Evolutionary conservation across 768 basidiomycete species (phyloP).

Genomic region (Gautieria morchelliformis): DNA sequence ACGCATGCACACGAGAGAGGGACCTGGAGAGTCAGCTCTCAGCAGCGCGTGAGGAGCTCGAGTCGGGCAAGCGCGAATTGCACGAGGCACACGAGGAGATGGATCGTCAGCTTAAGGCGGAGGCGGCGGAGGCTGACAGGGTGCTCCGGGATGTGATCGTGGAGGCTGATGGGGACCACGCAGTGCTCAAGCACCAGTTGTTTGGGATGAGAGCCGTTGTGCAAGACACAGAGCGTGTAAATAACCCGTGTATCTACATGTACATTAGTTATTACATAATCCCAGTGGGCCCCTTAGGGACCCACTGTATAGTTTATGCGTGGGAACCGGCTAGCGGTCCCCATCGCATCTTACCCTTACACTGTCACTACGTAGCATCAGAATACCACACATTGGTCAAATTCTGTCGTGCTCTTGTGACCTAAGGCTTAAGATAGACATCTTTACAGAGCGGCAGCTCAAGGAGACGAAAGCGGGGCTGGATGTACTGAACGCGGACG

Average conservation of each 20-base stretch:
- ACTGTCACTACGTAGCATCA: no score
- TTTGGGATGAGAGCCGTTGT: slow-evolving; percentile 57
- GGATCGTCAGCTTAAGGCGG: slow-evolving; percentile 61
- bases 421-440: no score
- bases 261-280: no score
- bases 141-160: slow-evolving; percentile 79
- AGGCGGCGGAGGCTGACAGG: slow-evolving; percentile 60
- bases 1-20: slow-evolving; percentile 63
- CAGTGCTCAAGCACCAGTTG: slow-evolving; percentile 84
- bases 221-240: slow-evolving; percentile 49
- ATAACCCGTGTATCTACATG: no score
- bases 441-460: slow-evolving; percentile 51
- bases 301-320: no score
- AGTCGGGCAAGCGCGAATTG: slow-evolving; percentile 57
- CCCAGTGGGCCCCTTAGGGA: no score
- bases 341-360: no score
- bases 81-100: slow-evolving; percentile 66
- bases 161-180: slow-evolving; percentile 89
- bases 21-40: slow-evolving; percentile 69
- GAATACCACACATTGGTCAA: no score
- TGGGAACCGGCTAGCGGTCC: no score
- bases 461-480: slow-evolving; percentile 52
- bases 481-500: slow-evolving; percentile 60
- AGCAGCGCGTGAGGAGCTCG: slow-evolving; percentile 60
- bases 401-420: no score